Base-by-base conservation (phyloP, 371 early-diverging fungal genomes). In the Smittium mucronatum region DNA sequence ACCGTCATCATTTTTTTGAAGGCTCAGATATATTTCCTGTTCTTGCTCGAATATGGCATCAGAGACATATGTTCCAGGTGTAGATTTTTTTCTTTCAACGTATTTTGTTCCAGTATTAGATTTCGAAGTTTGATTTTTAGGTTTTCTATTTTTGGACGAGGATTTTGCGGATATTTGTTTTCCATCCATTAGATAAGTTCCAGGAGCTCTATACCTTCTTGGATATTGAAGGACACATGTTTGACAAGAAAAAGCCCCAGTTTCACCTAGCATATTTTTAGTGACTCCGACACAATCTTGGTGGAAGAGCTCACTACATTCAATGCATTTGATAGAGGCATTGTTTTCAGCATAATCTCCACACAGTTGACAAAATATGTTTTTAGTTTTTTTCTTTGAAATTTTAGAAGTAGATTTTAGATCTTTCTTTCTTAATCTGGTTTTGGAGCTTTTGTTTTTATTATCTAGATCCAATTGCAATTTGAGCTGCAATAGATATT, bases 131-230 rank as follows among this genome's bases (percentile, higher is more conserved):
- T 67, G 2, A 58, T 26, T 34, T 47, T 34, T 28, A 30, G 57
- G 11, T 34, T 57, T 17, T 34, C 36, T 68, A 47, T 36, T 5
- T 59, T 59, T 15, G 15, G 61, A 11, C 21, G 59, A 36, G 5
- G 57, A 35, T 21, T n/a, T 47, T 15, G 34, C 34, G 0, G 66
- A 64, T 17, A 72, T 57, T 34, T 47, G 57, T 35, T 63, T 57
- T 25, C 76, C 70, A 15, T 57, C 68, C 63, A 72, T 75, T 35
- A 75, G 67, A 67, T 71, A 71, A 34, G 76, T 76, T 30, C 75
- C 75, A 15, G 72, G 66, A n/a, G 64, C 26, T 61, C 76, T 74
- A 32, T 61, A 58, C 16, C 61, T 70, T 36, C 71, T 70, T 2
- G 75, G 75, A 58, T 76, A 70, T 30, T 68, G 73, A 60, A 65